phyloP scores from a whole-genome alignment of 306 rosid species.

The Ormosia emarginata region DNA sequence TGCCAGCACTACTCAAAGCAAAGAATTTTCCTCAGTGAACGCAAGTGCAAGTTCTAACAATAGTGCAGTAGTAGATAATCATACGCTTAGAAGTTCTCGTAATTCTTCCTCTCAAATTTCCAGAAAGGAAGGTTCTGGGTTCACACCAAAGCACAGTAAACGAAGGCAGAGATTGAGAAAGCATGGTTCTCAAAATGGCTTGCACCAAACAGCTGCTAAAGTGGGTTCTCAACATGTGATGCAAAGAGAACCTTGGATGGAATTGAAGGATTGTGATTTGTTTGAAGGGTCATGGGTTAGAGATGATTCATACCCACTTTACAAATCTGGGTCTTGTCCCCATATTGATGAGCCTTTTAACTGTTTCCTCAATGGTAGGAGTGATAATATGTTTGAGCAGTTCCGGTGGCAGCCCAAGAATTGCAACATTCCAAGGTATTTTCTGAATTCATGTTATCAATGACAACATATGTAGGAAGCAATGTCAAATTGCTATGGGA shows the following conservation, averaged over 20 bases:
- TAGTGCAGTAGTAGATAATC: not conserved
- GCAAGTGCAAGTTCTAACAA: not conserved
- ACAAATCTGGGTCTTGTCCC: constrained; percentile 68
- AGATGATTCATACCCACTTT: constrained; percentile 73
- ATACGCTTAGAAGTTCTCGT: not conserved
- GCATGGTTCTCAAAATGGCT: not conserved
- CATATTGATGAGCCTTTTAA: constrained; percentile 69
- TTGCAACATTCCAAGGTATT: constrained; percentile 75
- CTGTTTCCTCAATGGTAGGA: constrained; percentile 64
- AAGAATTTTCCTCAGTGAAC: not conserved
- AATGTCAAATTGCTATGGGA: not conserved
- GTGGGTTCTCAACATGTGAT: constrained; percentile 13
- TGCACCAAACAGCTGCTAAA: not conserved
- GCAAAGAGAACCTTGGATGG: constrained; percentile 20
- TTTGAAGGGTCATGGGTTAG: constrained; percentile 73
- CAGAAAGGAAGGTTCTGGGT: constrained; percentile 24
- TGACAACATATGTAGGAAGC: not conserved
- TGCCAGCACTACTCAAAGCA: not conserved
- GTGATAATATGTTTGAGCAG: constrained; percentile 49
- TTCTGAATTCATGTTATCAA: not conserved
- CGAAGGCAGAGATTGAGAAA: not conserved
- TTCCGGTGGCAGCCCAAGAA: constrained; percentile 73
- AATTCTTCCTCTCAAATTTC: not conserved
- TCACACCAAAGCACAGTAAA: not conserved
- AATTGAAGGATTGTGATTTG: constrained; percentile 51